Evolutionary conservation across 2,329 filamentous ascomycete genomes (phyloP).

Genomic region (Colletotrichum limetticola): DNA sequence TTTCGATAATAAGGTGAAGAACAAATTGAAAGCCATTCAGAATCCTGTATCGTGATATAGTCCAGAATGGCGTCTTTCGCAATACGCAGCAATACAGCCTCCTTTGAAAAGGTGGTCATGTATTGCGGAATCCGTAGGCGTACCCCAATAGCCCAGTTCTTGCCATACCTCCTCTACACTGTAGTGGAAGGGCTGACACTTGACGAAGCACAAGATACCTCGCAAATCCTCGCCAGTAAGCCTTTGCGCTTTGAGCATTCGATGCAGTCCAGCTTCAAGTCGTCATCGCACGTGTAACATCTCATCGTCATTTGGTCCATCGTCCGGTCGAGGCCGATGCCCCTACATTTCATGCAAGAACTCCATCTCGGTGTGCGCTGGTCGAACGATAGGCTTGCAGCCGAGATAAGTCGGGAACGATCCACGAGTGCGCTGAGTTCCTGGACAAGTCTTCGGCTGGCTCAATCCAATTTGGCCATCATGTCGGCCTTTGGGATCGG

Average conservation of each 20-base stretch:
- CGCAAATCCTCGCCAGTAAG: conserved; percentile 35
- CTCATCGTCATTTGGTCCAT: conserved; percentile 31
- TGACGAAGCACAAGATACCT: conserved; percentile 17
- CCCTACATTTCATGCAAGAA: conserved; percentile 39
- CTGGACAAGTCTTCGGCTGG: conserved; percentile 46
- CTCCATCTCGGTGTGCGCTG: conserved; percentile 44
- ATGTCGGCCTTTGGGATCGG: conserved; percentile 94
- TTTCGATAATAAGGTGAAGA: conserved; percentile 38
- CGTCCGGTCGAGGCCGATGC: conserved; percentile 21
- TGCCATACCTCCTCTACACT: not conserved
- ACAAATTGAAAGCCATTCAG: conserved; percentile 59
- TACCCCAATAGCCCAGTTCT: conserved; percentile 16
- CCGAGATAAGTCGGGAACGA: conserved; percentile 31
- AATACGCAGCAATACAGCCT: conserved; percentile 49
- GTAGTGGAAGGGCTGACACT: conserved; percentile 2
- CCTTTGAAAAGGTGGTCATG: conserved; percentile 31
- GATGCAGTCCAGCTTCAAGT: conserved; percentile 30
- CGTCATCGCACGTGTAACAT: conserved; percentile 38
- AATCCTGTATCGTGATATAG: conserved; percentile 61
- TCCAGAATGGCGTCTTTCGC: conserved; percentile 55
- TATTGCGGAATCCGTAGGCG: conserved; percentile 9
- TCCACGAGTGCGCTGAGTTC: conserved; percentile 38
- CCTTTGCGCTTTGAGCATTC: conserved; percentile 38
- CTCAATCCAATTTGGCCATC: conserved; percentile 97
- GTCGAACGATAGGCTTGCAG: conserved; percentile 29